These are phyloP conservation scores for Tillandsia fasciculata DNA, from an alignment of 176 grass and related monocot species.

Conservation along the genomic window DNA sequence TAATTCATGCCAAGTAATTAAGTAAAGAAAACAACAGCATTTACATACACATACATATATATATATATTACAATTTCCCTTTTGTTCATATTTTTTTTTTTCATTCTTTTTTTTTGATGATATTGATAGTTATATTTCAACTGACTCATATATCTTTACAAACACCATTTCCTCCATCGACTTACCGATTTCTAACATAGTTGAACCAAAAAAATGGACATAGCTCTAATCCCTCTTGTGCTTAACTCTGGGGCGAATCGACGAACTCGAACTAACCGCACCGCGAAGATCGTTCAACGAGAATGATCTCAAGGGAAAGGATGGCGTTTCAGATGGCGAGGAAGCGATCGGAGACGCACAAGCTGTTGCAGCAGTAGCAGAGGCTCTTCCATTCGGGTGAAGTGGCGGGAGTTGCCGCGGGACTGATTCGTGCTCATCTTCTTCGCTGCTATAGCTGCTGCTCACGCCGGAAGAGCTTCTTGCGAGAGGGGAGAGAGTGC, in stretches of 20 bases:
- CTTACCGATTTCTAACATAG: too few relatives aligned
- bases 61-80: too few relatives aligned
- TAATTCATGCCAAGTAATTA: too few relatives aligned
- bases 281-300: slow-evolving; percentile 67
- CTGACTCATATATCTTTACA: too few relatives aligned
- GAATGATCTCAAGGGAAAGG: slow-evolving; percentile 39
- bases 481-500: slow-evolving; percentile 21
- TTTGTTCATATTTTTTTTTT: too few relatives aligned
- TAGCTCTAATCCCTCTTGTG: slow-evolving; percentile 43
- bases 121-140: too few relatives aligned
- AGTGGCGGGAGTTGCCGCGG: slow-evolving; percentile 32
- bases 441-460: slow-evolving; percentile 55
- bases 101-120: too few relatives aligned
- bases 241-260: slow-evolving; percentile 51
- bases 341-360: slow-evolving; percentile 37
- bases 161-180: too few relatives aligned
- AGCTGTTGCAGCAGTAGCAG: slow-evolving; percentile 13
- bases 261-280: slow-evolving; percentile 31
- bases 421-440: slow-evolving; percentile 34
- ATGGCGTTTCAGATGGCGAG: slow-evolving; percentile 24
- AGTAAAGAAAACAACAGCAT: too few relatives aligned
- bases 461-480: slow-evolving; percentile 58
- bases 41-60: too few relatives aligned
- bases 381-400: slow-evolving; percentile 34
- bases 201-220: too few relatives aligned